Percentiles rank a stretch among this genome's conserved stretches.
Conservation (phyloP, 1,284 basidiomycete genomes). For the Malassezia pachydermatis region DNA sequence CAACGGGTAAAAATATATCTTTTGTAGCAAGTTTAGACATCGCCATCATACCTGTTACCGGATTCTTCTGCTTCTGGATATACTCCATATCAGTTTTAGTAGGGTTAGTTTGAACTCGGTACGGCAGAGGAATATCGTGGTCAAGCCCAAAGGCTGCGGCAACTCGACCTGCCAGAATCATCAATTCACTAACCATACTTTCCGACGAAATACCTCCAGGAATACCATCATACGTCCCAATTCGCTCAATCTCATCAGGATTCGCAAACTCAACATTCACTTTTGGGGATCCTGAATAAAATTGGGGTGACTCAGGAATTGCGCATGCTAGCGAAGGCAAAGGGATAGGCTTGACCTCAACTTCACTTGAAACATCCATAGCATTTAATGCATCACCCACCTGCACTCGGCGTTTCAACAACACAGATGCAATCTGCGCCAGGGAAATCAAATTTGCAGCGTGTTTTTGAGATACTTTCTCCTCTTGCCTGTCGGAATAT, state of each 20-base stretch:
- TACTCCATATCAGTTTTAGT: conserved; percentile 41
- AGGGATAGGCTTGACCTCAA: conserved; percentile 4
- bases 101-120: conserved; percentile 54
- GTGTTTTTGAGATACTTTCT: neutral
- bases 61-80: conserved; percentile 9
- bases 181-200: conserved; percentile 64
- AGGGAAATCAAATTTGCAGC: neutral
- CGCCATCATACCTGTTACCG: conserved; percentile 16
- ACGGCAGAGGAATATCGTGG: conserved; percentile 59
- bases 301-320: conserved; percentile 14
- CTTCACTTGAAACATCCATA: neutral
- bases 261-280: conserved; percentile 11
- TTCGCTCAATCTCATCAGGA: neutral
- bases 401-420: conserved; percentile 1
- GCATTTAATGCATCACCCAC: conserved; percentile 10
- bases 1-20: conserved; percentile 12
- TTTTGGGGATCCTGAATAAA: conserved; percentile 28
- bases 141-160: conserved; percentile 65
- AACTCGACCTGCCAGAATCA: conserved; percentile 70
- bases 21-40: conserved; percentile 17
- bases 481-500: neutral
- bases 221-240: conserved; percentile 11
- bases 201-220: conserved; percentile 19
- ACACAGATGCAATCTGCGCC: conserved; percentile 1
- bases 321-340: neutral